Evolutionary conservation across 2,329 filamentous ascomycete genomes (phyloP).

Genomic region (Monosporascus sp.): DNA sequence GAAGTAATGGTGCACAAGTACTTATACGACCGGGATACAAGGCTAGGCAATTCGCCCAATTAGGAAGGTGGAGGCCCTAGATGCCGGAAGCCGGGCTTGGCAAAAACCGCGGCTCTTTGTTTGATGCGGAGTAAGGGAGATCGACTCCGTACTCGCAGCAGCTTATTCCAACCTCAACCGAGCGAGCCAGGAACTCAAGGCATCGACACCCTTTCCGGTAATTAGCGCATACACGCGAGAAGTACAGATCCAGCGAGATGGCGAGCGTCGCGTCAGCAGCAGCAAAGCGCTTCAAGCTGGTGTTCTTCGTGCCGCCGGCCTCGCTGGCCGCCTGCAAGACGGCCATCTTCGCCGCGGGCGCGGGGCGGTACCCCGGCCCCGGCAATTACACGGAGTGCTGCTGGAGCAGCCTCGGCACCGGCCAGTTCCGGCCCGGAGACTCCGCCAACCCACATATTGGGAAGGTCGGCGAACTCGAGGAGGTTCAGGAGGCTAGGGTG

Average conservation of each 20-base stretch:
- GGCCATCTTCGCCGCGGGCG: slow-evolving; percentile 54
- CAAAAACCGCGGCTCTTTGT: no score
- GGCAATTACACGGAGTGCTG: slow-evolving; percentile 53
- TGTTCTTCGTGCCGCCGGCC: slow-evolving; percentile 45
- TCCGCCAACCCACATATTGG: slow-evolving; percentile 61
- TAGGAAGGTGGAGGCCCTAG: no score
- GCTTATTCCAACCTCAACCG: no score
- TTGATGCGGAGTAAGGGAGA: no score
- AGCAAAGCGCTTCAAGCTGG: slow-evolving; percentile 31
- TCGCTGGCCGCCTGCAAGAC: slow-evolving; percentile 45
- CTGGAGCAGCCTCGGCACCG: slow-evolving; percentile 48
- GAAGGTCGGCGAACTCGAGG: slow-evolving; percentile 48
- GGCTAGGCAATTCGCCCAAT: no score
- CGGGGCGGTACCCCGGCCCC: slow-evolving; percentile 43
- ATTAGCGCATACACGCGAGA: not conserved
- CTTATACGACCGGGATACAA: no score
- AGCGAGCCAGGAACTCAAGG: no score
- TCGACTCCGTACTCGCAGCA: no score
- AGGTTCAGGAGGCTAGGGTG: slow-evolving; percentile 55
- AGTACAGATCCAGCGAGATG: not conserved
- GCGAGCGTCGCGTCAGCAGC: not conserved
- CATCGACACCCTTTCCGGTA: no score
- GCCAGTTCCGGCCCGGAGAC: slow-evolving; percentile 61
- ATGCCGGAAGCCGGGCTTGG: no score
- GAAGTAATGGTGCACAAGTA: no score